Evolutionary conservation across 768 basidiomycete species (phyloP).

Genomic region (Trametes meyenii): DNA sequence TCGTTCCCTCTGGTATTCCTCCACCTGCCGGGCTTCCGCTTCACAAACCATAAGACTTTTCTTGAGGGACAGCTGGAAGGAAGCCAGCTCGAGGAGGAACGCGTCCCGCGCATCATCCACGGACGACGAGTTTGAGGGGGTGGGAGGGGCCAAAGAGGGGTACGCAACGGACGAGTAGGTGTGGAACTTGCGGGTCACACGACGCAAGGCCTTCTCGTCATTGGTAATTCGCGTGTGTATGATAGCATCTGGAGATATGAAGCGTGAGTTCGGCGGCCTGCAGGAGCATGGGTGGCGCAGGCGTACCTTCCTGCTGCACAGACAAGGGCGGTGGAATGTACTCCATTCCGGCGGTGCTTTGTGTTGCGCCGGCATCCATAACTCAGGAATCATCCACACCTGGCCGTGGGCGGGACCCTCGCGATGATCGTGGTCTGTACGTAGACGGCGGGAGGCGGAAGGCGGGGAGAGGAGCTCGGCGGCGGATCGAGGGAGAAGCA

Average conservation of each 20-base stretch:
- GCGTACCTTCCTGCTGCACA: conserved; percentile 35
- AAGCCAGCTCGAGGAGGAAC: conserved; percentile 75
- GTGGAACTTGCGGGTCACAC: conserved; percentile 83
- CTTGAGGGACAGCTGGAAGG: conserved; percentile 73
- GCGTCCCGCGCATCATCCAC: conserved; percentile 78
- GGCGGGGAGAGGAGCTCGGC: background rate
- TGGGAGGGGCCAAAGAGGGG: conserved; percentile 39
- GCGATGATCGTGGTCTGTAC: too few species aligned
- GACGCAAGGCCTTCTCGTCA: conserved; percentile 77
- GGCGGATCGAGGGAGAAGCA: background rate
- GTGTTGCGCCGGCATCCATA: background rate
- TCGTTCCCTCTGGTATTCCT: conserved; percentile 77
- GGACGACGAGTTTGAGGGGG: conserved; percentile 33
- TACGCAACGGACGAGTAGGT: conserved; percentile 64
- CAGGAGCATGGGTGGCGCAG: conserved; percentile 5
- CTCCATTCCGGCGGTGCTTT: background rate
- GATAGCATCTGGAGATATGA: conserved; percentile 59
- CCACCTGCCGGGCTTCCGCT: conserved; percentile 83
- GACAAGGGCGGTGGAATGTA: conserved; percentile 28
- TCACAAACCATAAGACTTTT: conserved; percentile 85
- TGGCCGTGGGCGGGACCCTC: background rate
- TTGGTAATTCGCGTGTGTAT: conserved; percentile 81
- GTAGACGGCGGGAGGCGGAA: too few species aligned
- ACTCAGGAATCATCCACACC: background rate
- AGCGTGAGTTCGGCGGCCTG: background rate